A percentile compares a stretch with the other conserved stretches of the same genome.
Evolutionary conservation across 768 basidiomycete species (phyloP).

Genomic region (Kwoniella newhampshirensis): DNA sequence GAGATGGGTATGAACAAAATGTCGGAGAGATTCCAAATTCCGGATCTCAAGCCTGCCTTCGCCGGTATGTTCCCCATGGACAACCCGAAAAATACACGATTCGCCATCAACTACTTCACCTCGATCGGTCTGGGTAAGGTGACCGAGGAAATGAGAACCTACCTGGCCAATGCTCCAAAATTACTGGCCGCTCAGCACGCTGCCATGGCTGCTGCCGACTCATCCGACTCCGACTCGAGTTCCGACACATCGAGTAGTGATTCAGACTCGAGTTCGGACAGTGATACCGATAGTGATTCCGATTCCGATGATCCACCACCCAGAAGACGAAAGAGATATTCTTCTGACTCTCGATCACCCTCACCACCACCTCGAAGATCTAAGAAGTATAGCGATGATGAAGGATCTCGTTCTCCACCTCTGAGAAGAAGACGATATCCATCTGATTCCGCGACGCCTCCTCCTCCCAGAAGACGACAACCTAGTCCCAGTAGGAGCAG

Average conservation of each 20-base stretch:
- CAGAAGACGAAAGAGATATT: constrained; percentile 20
- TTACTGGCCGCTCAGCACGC: constrained; percentile 93
- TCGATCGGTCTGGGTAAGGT: constrained; percentile 84
- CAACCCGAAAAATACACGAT: constrained; percentile 90
- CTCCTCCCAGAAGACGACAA: constrained; percentile 17
- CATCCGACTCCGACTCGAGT: constrained; percentile 36
- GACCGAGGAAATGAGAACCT: constrained; percentile 96
- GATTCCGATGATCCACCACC: constrained; percentile 26
- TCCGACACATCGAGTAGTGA: constrained; percentile 36
- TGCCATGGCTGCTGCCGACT: constrained; percentile 65
- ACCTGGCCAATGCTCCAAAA: constrained; percentile 89
- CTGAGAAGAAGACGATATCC: constrained; percentile 25
- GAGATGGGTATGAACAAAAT: constrained; percentile 82
- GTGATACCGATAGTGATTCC: constrained; percentile 55
- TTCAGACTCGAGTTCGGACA: constrained; percentile 38
- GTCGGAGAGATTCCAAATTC: constrained; percentile 86
- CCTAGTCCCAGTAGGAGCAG: too few relatives aligned
- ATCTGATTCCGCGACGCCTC: constrained; percentile 26
- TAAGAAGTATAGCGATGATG: constrained; percentile 5
- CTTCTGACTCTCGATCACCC: constrained; percentile 8
- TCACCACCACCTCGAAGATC: constrained; percentile 8
- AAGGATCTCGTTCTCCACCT: background rate
- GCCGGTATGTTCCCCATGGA: constrained; percentile 91
- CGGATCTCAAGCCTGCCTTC: constrained; percentile 70
- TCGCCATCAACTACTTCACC: constrained; percentile 95